A percentile compares a stretch with the other conserved stretches of the same genome.
Conservation (phyloP, 2,329 filamentous ascomycete species). For the Claviceps purpurea region DNA sequence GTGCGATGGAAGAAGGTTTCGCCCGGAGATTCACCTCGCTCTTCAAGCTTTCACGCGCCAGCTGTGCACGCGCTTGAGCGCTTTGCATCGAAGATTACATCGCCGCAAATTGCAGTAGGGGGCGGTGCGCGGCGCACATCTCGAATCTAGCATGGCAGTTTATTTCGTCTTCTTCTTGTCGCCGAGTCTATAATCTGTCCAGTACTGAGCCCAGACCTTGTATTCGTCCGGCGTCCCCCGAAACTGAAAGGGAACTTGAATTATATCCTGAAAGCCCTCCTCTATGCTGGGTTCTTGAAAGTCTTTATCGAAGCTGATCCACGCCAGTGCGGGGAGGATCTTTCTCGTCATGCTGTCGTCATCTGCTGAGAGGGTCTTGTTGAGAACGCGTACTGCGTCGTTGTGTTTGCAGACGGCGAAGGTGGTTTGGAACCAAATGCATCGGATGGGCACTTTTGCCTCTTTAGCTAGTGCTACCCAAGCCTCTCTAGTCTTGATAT, state of each 20-base stretch:
- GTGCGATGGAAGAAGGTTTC: too few species aligned
- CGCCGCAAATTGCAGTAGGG: background rate
- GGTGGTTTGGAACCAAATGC: slow-evolving; percentile 69
- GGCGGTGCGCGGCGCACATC: background rate
- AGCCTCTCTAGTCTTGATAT: slow-evolving; percentile 58
- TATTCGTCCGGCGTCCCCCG: slow-evolving; percentile 55
- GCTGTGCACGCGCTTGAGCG: background rate
- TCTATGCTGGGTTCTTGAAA: slow-evolving; percentile 57
- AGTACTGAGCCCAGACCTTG: slow-evolving; percentile 62
- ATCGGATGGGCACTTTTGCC: slow-evolving; percentile 62
- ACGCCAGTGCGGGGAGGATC: slow-evolving; percentile 66
- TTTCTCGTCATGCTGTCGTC: slow-evolving; percentile 42
- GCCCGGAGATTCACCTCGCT: too few species aligned
- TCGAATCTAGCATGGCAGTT: background rate
- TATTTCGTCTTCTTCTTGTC: background rate
- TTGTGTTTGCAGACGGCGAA: slow-evolving; percentile 69
- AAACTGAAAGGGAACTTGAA: slow-evolving; percentile 63
- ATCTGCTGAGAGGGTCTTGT: slow-evolving; percentile 67
- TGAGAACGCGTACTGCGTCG: slow-evolving; percentile 65
- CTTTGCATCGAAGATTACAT: background rate
- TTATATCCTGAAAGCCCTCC: slow-evolving; percentile 78
- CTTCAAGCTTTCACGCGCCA: too few species aligned
- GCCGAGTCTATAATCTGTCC: slow-evolving; percentile 37
- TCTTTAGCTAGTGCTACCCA: slow-evolving; percentile 68
- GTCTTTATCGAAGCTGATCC: slow-evolving; percentile 58